Evolutionary conservation across 2,329 filamentous ascomycete genomes (phyloP).

Genomic region (Penicillium sp.): DNA sequence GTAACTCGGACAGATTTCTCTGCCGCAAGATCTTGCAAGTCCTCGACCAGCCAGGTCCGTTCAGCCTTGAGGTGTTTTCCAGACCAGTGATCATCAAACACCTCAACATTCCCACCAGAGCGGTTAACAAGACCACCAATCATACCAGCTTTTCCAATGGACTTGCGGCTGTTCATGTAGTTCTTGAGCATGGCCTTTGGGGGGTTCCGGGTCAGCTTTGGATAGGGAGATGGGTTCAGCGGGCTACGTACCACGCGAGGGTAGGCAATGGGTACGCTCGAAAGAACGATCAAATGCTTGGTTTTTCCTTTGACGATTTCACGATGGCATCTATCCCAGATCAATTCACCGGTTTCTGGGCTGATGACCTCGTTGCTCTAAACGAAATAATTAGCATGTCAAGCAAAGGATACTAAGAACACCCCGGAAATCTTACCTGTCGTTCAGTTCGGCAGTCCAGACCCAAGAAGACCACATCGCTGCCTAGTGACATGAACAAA

Average conservation of each 20-base stretch:
- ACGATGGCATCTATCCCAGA: constrained; percentile 83
- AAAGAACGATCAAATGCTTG: constrained; percentile 85
- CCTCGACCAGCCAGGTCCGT: constrained; percentile 82
- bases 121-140: constrained; percentile 82
- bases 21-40: constrained; percentile 89
- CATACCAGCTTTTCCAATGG: constrained; percentile 79
- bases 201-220: constrained; percentile 45
- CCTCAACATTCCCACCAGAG: constrained; percentile 89
- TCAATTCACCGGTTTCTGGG: constrained; percentile 80
- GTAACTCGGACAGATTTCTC: constrained; percentile 92
- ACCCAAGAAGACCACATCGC: constrained; percentile 79
- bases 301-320: constrained; percentile 85
- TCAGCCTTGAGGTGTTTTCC: constrained; percentile 93
- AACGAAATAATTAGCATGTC: constrained; percentile 31
- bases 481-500: constrained; percentile 82
- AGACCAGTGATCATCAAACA: constrained; percentile 97
- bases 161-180: constrained; percentile 83
- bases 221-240: constrained; percentile 7
- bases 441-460: constrained; percentile 92
- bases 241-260: constrained; percentile 69
- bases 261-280: constrained; percentile 84
- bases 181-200: constrained; percentile 69
- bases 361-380: constrained; percentile 76
- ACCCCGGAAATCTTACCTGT: constrained; percentile 57
- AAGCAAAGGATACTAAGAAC: no score